Percentiles rank a stretch among this genome's conserved stretches.
These are phyloP conservation scores for Paramecium tetraurelia DNA, from an alignment of 73 alveolate genomes.

Conservation along the genomic window DNA sequence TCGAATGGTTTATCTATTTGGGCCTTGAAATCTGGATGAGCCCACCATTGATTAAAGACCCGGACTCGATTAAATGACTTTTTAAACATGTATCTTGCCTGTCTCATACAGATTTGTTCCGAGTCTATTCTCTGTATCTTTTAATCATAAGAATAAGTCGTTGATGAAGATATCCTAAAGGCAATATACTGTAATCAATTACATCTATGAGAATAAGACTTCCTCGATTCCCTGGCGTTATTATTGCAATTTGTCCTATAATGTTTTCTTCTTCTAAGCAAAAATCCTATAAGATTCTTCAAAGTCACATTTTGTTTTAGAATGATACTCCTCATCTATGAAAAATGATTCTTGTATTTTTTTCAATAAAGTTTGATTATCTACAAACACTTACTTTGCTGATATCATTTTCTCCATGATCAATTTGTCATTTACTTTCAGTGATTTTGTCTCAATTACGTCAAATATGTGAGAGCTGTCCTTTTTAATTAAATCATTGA, in stretches of 20 bases:
- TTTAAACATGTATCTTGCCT: slow-evolving; percentile 41
- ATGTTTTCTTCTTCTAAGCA: not conserved
- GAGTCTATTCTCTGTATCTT: slow-evolving; percentile 22
- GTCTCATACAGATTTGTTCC: slow-evolving; percentile 13
- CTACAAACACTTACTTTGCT: not conserved
- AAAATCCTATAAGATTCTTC: not conserved
- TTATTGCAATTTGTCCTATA: not conserved
- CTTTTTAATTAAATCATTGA: not conserved
- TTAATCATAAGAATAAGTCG: not conserved
- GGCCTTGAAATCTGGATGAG: slow-evolving; percentile 55
- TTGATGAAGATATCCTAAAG: not conserved
- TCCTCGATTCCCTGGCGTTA: not conserved
- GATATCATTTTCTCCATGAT: not conserved
- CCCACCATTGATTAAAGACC: slow-evolving; percentile 52
- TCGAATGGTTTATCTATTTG: slow-evolving; percentile 22
- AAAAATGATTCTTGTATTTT: not conserved
- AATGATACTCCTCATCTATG: not conserved
- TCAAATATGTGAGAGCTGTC: slow-evolving; percentile 20
- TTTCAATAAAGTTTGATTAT: not conserved
- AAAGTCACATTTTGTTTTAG: not conserved
- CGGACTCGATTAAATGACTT: slow-evolving; percentile 28
- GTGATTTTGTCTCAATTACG: slow-evolving; percentile 1
- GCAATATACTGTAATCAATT: not conserved
- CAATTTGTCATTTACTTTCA: slow-evolving; percentile 5
- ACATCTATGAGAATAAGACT: not conserved